These are phyloP conservation scores for Stylosanthes scabra DNA, from an alignment of 331 rosid genomes.

Conservation along the genomic window DNA sequence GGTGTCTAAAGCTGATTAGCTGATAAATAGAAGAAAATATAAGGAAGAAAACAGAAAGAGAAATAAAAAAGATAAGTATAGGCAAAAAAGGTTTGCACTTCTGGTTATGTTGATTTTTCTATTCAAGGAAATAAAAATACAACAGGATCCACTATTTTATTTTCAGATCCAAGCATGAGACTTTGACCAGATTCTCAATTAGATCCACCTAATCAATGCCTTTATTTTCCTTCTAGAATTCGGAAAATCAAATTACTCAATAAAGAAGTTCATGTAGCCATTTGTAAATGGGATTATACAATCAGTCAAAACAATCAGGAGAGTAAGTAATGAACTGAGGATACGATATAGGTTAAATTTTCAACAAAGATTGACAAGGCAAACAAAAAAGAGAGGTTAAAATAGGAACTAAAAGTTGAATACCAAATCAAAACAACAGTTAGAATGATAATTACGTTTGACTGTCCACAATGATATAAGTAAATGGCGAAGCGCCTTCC, in stretches of 20 bases:
- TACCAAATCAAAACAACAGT: slow-evolving; percentile 12
- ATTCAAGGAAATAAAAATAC: not conserved
- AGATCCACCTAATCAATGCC: not conserved
- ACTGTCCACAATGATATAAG: slow-evolving; percentile 64
- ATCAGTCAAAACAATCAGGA: not conserved
- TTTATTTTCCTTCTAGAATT: not conserved
- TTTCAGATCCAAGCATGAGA: not conserved
- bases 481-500: slow-evolving; percentile 79
- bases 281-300: not conserved
- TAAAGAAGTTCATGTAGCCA: not conserved
- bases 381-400: not conserved
- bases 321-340: not conserved
- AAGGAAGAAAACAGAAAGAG: not conserved
- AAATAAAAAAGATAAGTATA: not conserved
- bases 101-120: slow-evolving; percentile 12
- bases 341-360: not conserved
- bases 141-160: not conserved
- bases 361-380: not conserved
- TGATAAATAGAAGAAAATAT: slow-evolving; percentile 6
- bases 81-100: not conserved
- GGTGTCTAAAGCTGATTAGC: not conserved
- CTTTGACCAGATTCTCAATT: not conserved
- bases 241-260: not conserved
- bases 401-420: not conserved
- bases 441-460: slow-evolving; percentile 38